Base-by-base conservation (phyloP, 768 basidiomycete species). In the Glaciozyma antarctica region DNA sequence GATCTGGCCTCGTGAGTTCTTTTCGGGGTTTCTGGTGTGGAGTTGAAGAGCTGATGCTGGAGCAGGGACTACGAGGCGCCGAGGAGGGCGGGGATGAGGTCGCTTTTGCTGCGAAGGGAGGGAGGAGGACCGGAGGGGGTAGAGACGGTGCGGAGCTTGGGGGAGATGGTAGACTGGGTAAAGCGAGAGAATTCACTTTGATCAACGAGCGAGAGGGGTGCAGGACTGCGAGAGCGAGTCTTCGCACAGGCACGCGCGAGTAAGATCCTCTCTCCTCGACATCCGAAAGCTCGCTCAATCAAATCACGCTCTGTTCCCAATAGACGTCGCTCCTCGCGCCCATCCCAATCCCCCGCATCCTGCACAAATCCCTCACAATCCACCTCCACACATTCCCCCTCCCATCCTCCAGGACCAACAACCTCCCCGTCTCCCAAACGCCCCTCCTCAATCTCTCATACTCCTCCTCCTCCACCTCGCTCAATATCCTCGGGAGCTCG, bases 351-450 rank as follows among this genome's bases (percentile, higher is more conserved):
- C 54, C 26, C 48, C 60, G 45, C 60, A 61, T 49, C 38, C 64
- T 56, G 19, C 65, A 67, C 51, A 67, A 21, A 17, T 55, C 52
- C 32, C 65, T 45, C 61, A 57, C 61, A 17, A 67, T 28, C 44
- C 59, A 45, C 51, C 21, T 34, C 65, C 65, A 67, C 22, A 59
- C 65, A 24, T 62, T 55, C 32, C 65, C 65, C 54, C 61, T 52
- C 16, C 58, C n/a, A 12, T 34, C 51, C 45, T 67, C 65, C 28
- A 67, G 52, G 26, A 67, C 61, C 26, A 60, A 43, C 61, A 52
- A 41, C 34, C 65, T 53, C 53, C 65, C 65, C 5, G 48, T 53
- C 34, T 60, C 47, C 65, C 65, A 67, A 19, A 62, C 65, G 15
- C 24, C 34, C 47, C 52, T 22, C 57, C 65, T 30, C 44, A 48